These are phyloP conservation scores for Aegilops sharonensis DNA, from an alignment of 176 grass and related monocot species.

Conservation along the genomic window DNA sequence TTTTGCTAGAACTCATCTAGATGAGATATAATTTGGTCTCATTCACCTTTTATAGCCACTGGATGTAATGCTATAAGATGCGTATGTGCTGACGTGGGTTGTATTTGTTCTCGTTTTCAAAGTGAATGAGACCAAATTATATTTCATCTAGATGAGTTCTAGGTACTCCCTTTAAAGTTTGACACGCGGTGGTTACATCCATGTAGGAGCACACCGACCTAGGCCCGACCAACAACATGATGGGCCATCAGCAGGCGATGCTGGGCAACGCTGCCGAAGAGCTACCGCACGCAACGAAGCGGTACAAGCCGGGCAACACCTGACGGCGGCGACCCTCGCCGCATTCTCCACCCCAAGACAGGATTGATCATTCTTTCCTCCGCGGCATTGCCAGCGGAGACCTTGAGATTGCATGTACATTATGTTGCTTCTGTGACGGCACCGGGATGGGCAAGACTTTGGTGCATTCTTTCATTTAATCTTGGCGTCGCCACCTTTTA, in stretches of 20 bases:
- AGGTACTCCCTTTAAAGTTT: not conserved
- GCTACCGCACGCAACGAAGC: slow-evolving; percentile 48
- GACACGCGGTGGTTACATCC: not conserved
- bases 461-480: slow-evolving; percentile 62
- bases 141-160: too few species aligned
- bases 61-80: too few species aligned
- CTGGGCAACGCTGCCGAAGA: slow-evolving; percentile 6
- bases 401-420: slow-evolving; percentile 57
- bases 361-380: slow-evolving; percentile 56
- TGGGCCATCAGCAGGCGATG: slow-evolving; percentile 14
- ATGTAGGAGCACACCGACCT: slow-evolving; percentile 35
- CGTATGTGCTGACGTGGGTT: too few species aligned
- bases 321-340: slow-evolving; percentile 1
- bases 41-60: too few species aligned
- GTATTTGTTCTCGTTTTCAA: too few species aligned
- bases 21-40: too few species aligned
- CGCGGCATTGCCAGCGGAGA: slow-evolving; percentile 10
- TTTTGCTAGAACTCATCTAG: too few species aligned
- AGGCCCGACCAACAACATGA: slow-evolving; percentile 33
- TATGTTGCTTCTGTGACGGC: slow-evolving; percentile 27
- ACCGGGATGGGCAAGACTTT: slow-evolving; percentile 7
- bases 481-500: not conserved
- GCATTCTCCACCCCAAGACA: not conserved
- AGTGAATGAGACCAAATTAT: too few species aligned
- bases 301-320: slow-evolving; percentile 46